These are phyloP conservation scores for Pseudogymnoascus destructans DNA, from an alignment of 2,329 filamentous ascomycete genomes.

Conservation along the genomic window DNA sequence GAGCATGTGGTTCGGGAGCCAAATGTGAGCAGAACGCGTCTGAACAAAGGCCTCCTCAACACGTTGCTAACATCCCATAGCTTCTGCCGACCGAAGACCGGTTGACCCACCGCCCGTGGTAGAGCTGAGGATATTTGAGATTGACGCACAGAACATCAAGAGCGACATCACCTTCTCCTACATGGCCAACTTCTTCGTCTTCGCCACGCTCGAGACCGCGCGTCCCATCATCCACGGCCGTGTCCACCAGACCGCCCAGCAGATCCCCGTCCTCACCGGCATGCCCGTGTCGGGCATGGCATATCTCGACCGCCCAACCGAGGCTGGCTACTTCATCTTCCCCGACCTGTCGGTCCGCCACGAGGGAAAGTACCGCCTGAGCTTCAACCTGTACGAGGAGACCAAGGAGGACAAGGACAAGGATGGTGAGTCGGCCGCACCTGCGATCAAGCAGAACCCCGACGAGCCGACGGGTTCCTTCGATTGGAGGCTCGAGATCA, in stretches of 20 bases:
- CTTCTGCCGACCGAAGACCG: slow-evolving; percentile 75
- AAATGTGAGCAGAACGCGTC: slow-evolving; percentile 56
- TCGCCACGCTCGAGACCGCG: slow-evolving; percentile 77
- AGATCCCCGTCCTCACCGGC: slow-evolving; percentile 77
- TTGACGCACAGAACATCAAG: slow-evolving; percentile 33
- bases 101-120: slow-evolving; percentile 93
- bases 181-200: slow-evolving; percentile 96
- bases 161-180: slow-evolving; percentile 76
- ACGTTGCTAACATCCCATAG: slow-evolving; percentile 32
- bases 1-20: slow-evolving; percentile 87
- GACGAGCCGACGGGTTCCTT: slow-evolving; percentile 39
- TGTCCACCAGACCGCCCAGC: slow-evolving; percentile 53
- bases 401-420: slow-evolving; percentile 74
- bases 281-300: slow-evolving; percentile 93
- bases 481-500: slow-evolving; percentile 79
- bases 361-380: slow-evolving; percentile 82
- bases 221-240: slow-evolving; percentile 73
- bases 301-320: slow-evolving; percentile 74
- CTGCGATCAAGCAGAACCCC: slow-evolving; percentile 18
- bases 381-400: slow-evolving; percentile 88
- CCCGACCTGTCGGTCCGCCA: slow-evolving; percentile 92
- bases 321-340: slow-evolving; percentile 90
- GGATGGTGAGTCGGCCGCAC: slow-evolving; percentile 38
- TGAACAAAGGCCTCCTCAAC: slow-evolving; percentile 18
- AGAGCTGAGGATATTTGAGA: slow-evolving; percentile 75